Conservation (phyloP, 1,139 yeast genomes). For the Yamadazyma atlantica region DNA sequence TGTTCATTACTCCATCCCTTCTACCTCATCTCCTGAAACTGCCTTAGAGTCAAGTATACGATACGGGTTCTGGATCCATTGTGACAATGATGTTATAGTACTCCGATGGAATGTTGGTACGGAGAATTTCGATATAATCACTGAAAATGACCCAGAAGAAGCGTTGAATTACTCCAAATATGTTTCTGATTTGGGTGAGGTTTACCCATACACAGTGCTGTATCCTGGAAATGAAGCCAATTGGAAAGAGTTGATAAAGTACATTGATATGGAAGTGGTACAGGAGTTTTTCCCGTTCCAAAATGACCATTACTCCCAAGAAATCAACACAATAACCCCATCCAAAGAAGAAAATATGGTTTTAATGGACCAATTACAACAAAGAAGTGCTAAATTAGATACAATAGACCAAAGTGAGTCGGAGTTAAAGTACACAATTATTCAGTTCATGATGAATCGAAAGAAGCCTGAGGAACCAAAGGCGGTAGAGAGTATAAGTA, state of each 20-base stretch:
- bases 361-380: constrained; percentile 18
- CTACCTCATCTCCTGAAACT: constrained; percentile 7
- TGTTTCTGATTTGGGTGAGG: constrained; percentile 18
- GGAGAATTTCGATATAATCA: constrained; percentile 21
- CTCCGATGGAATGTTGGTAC: constrained; percentile 23
- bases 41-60: constrained; percentile 18
- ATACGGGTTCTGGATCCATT: constrained; percentile 28
- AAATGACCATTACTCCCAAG: constrained; percentile 8
- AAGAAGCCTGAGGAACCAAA: neutral
- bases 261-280: constrained; percentile 21
- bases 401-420: constrained; percentile 10
- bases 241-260: constrained; percentile 19
- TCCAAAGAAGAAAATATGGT: constrained; percentile 30
- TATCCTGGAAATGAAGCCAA: constrained; percentile 20
- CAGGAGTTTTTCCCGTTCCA: constrained; percentile 21
- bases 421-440: constrained; percentile 25
- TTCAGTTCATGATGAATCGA: constrained; percentile 18
- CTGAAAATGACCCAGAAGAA: constrained; percentile 24
- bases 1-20: constrained; percentile 26
- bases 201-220: constrained; percentile 22
- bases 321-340: constrained; percentile 25
- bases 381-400: constrained; percentile 3
- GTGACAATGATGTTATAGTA: constrained; percentile 21
- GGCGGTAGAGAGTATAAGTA: constrained; percentile 16
- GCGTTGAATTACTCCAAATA: constrained; percentile 21